A percentile compares a stretch with the other conserved stretches of the same genome.
These are phyloP conservation scores for Aspergillus fumigatus DNA, from an alignment of 2,329 filamentous ascomycete genomes.

Conservation along the genomic window DNA sequence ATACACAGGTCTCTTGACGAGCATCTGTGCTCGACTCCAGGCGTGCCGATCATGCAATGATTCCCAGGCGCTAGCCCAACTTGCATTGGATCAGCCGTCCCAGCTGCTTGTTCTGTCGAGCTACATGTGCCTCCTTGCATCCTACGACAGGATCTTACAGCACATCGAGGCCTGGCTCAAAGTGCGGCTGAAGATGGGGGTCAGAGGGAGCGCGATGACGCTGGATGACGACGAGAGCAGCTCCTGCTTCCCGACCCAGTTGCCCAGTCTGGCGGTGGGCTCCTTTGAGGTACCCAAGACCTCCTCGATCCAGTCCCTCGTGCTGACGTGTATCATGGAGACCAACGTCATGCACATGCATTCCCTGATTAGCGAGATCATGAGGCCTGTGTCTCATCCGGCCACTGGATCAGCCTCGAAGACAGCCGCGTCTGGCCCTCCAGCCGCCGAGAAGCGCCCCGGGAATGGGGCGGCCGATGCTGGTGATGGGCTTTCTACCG, in stretches of 20 bases:
- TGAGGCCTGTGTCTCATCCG: too few relatives aligned
- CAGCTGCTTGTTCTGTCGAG: conserved; percentile 5
- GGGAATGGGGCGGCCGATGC: too few relatives aligned
- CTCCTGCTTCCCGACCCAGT: neutral
- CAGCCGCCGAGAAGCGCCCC: too few relatives aligned
- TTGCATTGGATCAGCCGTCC: conserved; percentile 2
- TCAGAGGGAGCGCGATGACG: too few relatives aligned
- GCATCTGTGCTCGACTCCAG: too few relatives aligned
- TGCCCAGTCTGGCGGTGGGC: neutral
- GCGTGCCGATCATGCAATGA: too few relatives aligned
- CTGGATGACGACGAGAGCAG: neutral
- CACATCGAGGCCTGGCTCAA: conserved; percentile 3
- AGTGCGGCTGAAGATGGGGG: neutral
- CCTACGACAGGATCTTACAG: conserved; percentile 4
- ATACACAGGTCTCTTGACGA: too few relatives aligned
- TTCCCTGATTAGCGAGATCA: too few relatives aligned
- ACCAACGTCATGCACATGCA: too few relatives aligned
- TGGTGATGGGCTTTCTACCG: too few relatives aligned
- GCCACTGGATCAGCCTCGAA: too few relatives aligned
- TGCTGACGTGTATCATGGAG: conserved; percentile 5
- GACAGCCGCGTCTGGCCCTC: too few relatives aligned
- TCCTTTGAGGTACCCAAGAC: neutral
- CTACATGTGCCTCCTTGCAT: conserved; percentile 2
- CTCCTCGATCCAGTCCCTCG: neutral
- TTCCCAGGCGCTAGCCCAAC: neutral